Evolutionary conservation across 805 yeast genomes (phyloP), one percentile per base, ranked within the genome.

Genomic region (Lipomyces lipofer): DNA sequence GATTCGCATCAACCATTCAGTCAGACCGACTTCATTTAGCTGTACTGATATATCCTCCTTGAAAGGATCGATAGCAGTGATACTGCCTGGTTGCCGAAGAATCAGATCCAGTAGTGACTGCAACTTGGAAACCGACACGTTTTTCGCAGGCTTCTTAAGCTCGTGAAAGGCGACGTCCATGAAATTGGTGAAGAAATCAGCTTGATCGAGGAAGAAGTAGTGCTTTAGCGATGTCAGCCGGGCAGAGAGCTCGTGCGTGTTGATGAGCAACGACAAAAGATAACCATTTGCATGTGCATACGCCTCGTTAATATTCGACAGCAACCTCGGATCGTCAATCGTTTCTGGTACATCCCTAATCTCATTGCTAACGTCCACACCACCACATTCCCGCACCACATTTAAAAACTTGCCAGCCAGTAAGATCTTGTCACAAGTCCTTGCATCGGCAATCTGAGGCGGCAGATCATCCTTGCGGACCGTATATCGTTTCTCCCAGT

Each of bases 361-460:
- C 21, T 49, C 62, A 13, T 30, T 49, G 42, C 59, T 50, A 35
- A 67, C 66, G 42, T 64, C 65, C 0, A 63, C 63, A 2, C 80
- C 71, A 0, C 84, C 85, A 64, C 87, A 83, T 52, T 78, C 82
- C 51, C 81, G 77, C 42, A 86, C 75, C 2, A 92, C 84, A 64
- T 88, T 87, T 52, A 90, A 72, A 63, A 84, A 84, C 69, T 89
- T 91, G 1, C 99, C 99, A 0, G 97, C 88, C 47, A 83, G 73
- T 22, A 92, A 72, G 0, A 92, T 77, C 68, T 85, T 85, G 46
- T 77, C 76, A 60, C 86, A 86, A 5, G 83, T 66, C 29, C 51
- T 19, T 1, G 75, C 78, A 24, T 72, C 73, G 5, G 74, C 70
- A 55, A 92, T 81, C 59, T 84, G 89, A 51, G 78, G 76, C 3